Base-by-base conservation (phyloP, 2,329 filamentous ascomycete genomes). In the Exophiala viscosa region DNA sequence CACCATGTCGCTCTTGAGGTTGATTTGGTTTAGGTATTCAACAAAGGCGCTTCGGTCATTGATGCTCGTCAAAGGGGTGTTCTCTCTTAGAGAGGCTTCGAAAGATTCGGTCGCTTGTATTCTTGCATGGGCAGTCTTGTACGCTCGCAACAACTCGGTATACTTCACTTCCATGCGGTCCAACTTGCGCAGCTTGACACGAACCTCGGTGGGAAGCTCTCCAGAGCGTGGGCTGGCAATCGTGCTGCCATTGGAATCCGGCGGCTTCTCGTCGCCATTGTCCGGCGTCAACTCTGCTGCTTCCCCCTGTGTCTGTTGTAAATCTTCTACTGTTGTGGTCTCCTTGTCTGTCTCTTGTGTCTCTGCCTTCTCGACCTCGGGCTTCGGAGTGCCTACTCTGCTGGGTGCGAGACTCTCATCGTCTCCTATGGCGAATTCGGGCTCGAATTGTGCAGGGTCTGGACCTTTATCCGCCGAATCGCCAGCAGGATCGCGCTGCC, bases 91-190 rank as follows among this genome's bases (percentile, higher is more conserved):
- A 0, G 87, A 85, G 49, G 88, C 86, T 72, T 99, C 93, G 68
- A 99, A 99, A 0, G 90, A 87, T 66, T 97, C 93, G 64, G 97
- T 95, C 2, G 87, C 83, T 10, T 87, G 83, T 38, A 91, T 89
- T 46, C 90, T 85, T 52, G 88, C 83, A 73, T 99, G 92, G 14
- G 93, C 93, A 60, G 91, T 85, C 57, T 90, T 84, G 71, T 99
- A 99, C 7, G 92, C 96, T 51, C 90, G 86, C 45, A 97, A 77
- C 1, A 99, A 78, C 65, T 97, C 92, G 67, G 88, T 84, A 69
- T 97, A 97, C 52, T 87, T 89, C 4, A 83, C 78, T 66, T 96
- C 92, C 15, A 97, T 76, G 69, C 90, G 96, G 52, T 95, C 90
- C n/a, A 97, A 76, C 69, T 89, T 92, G 55, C 87, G 83, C 59